Base-by-base conservation (phyloP, 164 flowering plant species). In the Annona cherimola region DNA sequence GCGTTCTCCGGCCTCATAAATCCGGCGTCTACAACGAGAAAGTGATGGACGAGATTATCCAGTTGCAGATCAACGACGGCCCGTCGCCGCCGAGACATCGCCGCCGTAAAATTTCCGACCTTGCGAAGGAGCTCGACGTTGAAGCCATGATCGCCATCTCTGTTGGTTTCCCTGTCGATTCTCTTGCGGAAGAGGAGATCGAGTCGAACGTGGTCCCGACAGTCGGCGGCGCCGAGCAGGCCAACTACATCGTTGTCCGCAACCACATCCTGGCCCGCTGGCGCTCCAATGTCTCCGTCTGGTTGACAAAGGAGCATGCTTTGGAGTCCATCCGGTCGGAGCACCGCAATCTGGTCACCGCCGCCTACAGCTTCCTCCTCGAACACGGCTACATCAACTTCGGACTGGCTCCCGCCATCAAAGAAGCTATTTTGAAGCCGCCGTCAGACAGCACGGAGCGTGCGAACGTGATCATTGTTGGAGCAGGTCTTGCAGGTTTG, bases 131-230 rank as follows among this genome's bases (percentile, higher is more conserved):
- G 70, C 81, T 86, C 43, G 96, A 93, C 73, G 76, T 86, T 3
- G 99, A 93, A 61, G 94, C 99, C 4, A 71, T 90, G 60, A 89
- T 95, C 55, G 97, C 99, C 0, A 81, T 88, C 65, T 89, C 99
- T 8, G 96, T 95, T 0, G 99, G 99, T 0, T 95, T 95, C 65
- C 94, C 99, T 0, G 87, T 90, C 1, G 96, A 93, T 72, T 89
- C 91, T n/a, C 82, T 95, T 1, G 86, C 96, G 1, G 98, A 93
- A 74, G 99, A 95, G 70, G 99, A 95, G 80, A 91, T 95, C 73
- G 96, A 90, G 73, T 86, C 89, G 16, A 83, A 85, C 61, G 97
- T 89, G 2, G 91, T 95, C 18, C 62, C 85, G 0, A 70, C 62
- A 11, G 76, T 90, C 11, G 99, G 98, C 3, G 94, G 96, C 18